These are phyloP conservation scores for Phytopythium aichiense DNA, from an alignment of 352 stramenopile genomes.

Conservation along the genomic window DNA sequence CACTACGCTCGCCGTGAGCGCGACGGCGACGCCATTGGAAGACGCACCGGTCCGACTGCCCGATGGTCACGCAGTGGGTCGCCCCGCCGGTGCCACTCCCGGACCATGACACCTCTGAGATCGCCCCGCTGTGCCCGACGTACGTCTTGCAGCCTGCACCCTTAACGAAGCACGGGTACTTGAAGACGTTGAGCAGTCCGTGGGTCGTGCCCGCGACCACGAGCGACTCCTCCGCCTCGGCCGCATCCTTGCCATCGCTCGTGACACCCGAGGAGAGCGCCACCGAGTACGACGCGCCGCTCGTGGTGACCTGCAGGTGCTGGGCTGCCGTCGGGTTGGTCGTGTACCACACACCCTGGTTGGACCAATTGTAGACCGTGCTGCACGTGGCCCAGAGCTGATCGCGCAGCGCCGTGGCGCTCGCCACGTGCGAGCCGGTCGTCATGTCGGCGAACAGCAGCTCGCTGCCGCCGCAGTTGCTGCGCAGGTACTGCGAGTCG, in stretches of 20 bases:
- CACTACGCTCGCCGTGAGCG: slow-evolving; percentile 11
- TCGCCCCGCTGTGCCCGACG: slow-evolving; percentile 41
- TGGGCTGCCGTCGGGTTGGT: background rate
- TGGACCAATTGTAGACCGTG: slow-evolving; percentile 77
- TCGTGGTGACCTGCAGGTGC: slow-evolving; percentile 38
- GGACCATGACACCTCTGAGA: slow-evolving; percentile 46
- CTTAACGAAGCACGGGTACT: slow-evolving; percentile 54
- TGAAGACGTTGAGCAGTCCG: slow-evolving; percentile 54
- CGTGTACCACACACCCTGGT: slow-evolving; percentile 53
- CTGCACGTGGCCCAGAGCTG: slow-evolving; percentile 67
- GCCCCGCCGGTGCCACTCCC: slow-evolving; percentile 20
- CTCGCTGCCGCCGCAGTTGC: slow-evolving; percentile 80
- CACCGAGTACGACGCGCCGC: slow-evolving; percentile 10
- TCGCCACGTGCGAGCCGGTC: slow-evolving; percentile 74
- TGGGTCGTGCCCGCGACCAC: slow-evolving; percentile 49
- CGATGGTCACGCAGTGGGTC: slow-evolving; percentile 56
- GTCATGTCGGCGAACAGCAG: slow-evolving; percentile 85
- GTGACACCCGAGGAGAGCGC: background rate
- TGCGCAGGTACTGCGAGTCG: slow-evolving; percentile 86
- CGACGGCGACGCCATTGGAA: slow-evolving; percentile 65
- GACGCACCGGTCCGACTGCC: slow-evolving; percentile 49
- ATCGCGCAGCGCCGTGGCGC: slow-evolving; percentile 60
- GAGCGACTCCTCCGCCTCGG: slow-evolving; percentile 16
- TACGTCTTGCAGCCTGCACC: slow-evolving; percentile 59
- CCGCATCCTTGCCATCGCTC: background rate